These are phyloP conservation scores for Rubroboletus pulcherrimus DNA, from an alignment of 768 basidiomycete genomes.

Conservation along the genomic window DNA sequence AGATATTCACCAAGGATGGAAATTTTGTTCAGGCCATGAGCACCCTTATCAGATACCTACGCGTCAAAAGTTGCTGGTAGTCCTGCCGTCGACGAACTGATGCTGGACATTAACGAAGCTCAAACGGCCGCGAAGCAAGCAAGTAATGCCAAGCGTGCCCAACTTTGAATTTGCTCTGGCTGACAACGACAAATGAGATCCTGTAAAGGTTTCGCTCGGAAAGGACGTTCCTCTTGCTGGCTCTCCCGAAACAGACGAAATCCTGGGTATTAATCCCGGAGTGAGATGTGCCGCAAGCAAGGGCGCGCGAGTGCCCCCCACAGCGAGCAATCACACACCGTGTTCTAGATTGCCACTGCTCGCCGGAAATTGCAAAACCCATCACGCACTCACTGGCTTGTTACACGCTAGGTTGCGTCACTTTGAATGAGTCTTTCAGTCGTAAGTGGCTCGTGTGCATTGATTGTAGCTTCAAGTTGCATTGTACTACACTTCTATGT, in stretches of 20 bases:
- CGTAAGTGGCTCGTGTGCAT: background rate
- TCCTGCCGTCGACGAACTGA: slow-evolving; percentile 49
- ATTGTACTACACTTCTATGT: background rate
- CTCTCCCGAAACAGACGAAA: background rate
- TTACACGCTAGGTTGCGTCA: background rate
- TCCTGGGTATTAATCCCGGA: background rate
- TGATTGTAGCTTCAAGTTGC: background rate
- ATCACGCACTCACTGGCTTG: background rate
- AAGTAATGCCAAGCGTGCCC: slow-evolving; percentile 54
- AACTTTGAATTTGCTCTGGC: slow-evolving; percentile 33
- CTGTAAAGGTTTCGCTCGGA: background rate
- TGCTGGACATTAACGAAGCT: slow-evolving; percentile 55
- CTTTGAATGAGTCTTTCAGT: background rate
- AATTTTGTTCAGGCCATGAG: slow-evolving; percentile 60
- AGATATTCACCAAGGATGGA: slow-evolving; percentile 79
- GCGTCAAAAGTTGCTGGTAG: slow-evolving; percentile 48
- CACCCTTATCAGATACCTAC: slow-evolving; percentile 57
- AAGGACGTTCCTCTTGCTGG: background rate
- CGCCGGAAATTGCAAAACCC: background rate
- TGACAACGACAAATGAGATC: background rate
- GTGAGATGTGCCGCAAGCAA: background rate
- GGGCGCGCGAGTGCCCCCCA: background rate
- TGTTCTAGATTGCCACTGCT: background rate
- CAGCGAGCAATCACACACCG: background rate
- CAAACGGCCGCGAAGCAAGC: slow-evolving; percentile 63